These are phyloP conservation scores for Cunninghamia lanceolata DNA, from an alignment of 75 land plant species.

Conservation along the genomic window DNA sequence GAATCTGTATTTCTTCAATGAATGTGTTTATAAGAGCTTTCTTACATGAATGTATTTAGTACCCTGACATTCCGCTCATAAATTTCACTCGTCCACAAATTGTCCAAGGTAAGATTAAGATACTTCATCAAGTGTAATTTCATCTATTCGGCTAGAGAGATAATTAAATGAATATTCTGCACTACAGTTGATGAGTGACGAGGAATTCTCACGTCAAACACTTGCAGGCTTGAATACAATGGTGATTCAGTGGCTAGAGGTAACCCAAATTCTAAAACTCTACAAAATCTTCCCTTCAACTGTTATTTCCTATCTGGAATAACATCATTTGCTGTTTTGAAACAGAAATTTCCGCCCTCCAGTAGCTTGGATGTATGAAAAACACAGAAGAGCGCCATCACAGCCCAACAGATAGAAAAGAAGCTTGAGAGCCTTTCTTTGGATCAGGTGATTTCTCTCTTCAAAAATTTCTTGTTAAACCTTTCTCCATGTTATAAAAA, in stretches of 20 bases:
- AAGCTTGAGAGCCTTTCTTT: slow-evolving; percentile 64
- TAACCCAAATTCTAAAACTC: background rate
- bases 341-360: slow-evolving; percentile 58
- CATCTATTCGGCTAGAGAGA: too few species aligned
- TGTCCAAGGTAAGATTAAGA: background rate
- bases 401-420: slow-evolving; percentile 52
- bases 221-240: slow-evolving; percentile 37
- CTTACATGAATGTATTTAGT: slow-evolving; percentile 38
- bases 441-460: too few species aligned
- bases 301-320: too few species aligned
- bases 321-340: background rate
- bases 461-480: too few species aligned
- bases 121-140: too few species aligned
- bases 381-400: slow-evolving; percentile 63
- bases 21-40: slow-evolving; percentile 24
- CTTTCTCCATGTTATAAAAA: too few species aligned
- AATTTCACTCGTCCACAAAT: too few species aligned
- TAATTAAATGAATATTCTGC: too few species aligned
- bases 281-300: too few species aligned
- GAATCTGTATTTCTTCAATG: too few species aligned
- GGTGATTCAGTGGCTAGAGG: slow-evolving; percentile 25
- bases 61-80: background rate
- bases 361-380: slow-evolving; percentile 62
- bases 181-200: slow-evolving; percentile 17
- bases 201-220: slow-evolving; percentile 37